A percentile compares a stretch with the other conserved stretches of the same genome.
These are phyloP conservation scores for Rehmannia glutinosa DNA, from an alignment of 257 asterid genomes.

Conservation along the genomic window DNA sequence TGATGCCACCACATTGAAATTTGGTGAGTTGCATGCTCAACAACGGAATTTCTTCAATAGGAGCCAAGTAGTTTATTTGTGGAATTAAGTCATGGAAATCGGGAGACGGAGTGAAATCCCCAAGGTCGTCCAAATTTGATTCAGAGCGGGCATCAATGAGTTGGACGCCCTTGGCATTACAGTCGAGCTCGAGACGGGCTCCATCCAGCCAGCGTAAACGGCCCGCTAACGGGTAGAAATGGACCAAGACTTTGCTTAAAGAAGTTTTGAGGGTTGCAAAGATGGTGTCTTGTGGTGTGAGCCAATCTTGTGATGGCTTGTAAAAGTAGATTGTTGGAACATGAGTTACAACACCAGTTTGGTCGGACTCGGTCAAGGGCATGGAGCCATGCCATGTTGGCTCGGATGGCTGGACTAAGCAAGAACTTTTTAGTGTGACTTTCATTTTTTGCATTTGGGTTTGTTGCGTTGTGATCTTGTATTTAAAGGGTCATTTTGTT, in stretches of 20 bases:
- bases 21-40: conserved; percentile 42
- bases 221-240: conserved; percentile 59
- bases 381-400: conserved; percentile 33
- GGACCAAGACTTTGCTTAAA: conserved; percentile 36
- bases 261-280: conserved; percentile 30
- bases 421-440: too few species aligned
- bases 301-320: conserved; percentile 20
- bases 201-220: conserved; percentile 42
- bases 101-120: conserved; percentile 36
- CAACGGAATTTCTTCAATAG: conserved; percentile 42
- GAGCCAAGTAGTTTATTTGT: conserved; percentile 27
- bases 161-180: conserved; percentile 34
- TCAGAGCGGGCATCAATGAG: conserved; percentile 38
- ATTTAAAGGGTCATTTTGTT: too few species aligned
- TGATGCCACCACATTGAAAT: conserved; percentile 48
- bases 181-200: conserved; percentile 49
- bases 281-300: conserved; percentile 11
- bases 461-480: too few species aligned
- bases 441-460: too few species aligned
- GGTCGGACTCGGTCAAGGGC: conserved; percentile 51
- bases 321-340: conserved; percentile 51
- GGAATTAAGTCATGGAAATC: conserved; percentile 34
- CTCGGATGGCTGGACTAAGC: neutral
- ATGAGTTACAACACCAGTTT: conserved; percentile 34
- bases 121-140: conserved; percentile 28